phyloP scores from a whole-genome alignment of 768 basidiomycete genomes.

The Mycena maculata region DNA sequence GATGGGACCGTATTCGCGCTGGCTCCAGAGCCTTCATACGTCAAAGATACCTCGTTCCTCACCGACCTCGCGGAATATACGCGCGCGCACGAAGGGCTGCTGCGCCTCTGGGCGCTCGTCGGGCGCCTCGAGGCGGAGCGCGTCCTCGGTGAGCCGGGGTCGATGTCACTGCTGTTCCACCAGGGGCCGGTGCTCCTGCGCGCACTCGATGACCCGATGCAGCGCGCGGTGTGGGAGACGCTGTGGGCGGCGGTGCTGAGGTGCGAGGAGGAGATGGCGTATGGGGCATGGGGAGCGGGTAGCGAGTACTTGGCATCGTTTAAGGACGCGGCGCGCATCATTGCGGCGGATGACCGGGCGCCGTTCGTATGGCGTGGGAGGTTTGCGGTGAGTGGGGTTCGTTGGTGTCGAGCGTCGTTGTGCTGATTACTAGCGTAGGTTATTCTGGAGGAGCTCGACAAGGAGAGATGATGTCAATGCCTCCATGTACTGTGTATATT shows the following conservation, averaged over 20 bases:
- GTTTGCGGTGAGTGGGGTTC: conserved; percentile 20
- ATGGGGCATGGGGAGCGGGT: conserved; percentile 13
- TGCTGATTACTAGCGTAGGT: conserved; percentile 10
- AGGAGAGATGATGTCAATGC: conserved; percentile 16
- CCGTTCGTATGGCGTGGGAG: conserved; percentile 21
- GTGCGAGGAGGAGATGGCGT: conserved; percentile 16
- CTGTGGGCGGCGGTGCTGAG: conserved; percentile 24
- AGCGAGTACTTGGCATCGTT: conserved; percentile 7
- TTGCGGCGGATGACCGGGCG: conserved; percentile 9
- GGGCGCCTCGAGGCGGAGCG: conserved; percentile 23
- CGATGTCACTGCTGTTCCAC: conserved; percentile 26
- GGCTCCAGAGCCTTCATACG: conserved; percentile 5
- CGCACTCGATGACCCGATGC: conserved; percentile 23
- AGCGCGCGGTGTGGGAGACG: conserved; percentile 29
- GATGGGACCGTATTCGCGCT: conserved; percentile 11
- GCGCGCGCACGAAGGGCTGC: conserved; percentile 19
- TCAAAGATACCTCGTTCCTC: background rate
- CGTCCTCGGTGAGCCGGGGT: conserved; percentile 19
- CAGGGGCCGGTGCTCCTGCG: conserved; percentile 14
- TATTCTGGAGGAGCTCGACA: conserved; percentile 17
- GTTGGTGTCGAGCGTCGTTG: background rate
- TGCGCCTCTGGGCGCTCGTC: conserved; percentile 31
- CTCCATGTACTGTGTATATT: background rate
- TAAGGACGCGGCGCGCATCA: conserved; percentile 12
- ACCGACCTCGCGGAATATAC: conserved; percentile 22